Base-by-base conservation (phyloP, 495 filamentous ascomycete genomes). In the Podospora sp. region DNA sequence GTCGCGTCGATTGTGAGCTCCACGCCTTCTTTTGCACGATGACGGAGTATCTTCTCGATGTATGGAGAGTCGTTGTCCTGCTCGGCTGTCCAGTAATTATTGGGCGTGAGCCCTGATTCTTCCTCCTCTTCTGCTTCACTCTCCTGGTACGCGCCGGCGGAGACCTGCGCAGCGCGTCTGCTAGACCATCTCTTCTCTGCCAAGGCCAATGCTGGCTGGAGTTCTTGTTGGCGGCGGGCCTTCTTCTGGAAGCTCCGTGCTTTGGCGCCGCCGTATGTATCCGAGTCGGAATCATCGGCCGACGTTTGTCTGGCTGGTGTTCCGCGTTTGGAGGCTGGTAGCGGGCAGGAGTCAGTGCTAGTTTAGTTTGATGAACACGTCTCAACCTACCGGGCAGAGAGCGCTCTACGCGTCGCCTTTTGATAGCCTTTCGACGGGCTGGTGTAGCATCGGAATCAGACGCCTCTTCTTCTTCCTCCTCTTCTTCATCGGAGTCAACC, bases 131-230 rank as follows among this genome's bases (percentile, higher is more conserved):
- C 88, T 22, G 88, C 87, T 66, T 93, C 91, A 64, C 89, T 91
- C 71, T 95, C 92, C 73, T 95, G 91, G 73, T 96, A 87, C n/a
- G 85, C 93, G 74, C 96, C 96, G 60, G 89, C 94, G 33, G 91
- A 90, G 14, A 97, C 86, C 73, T 91, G 92, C 4, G 90, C 89
- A 63, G 93, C 92, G 65, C 91, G 89, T 61, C 95, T 85, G 46
- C 91, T 96, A 5, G 93, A 97, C 86, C 96, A 97, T 68, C 95
- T 89, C 76, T 84, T 83, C 65, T 96, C 89, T 69, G 93, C 91
- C 62, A 87, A 85, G 24, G 88, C 82, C 16, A 87, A 78, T 9
- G 89, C 84, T 9, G 84, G 81, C 63, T 84, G 85, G 27, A 80
- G 76, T 65, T 88, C 87, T 20, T 86, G 79, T 71, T 91, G 85